Evolutionary conservation across 2,329 filamentous ascomycete species (phyloP).

Genomic region (Talaromyces piceae): DNA sequence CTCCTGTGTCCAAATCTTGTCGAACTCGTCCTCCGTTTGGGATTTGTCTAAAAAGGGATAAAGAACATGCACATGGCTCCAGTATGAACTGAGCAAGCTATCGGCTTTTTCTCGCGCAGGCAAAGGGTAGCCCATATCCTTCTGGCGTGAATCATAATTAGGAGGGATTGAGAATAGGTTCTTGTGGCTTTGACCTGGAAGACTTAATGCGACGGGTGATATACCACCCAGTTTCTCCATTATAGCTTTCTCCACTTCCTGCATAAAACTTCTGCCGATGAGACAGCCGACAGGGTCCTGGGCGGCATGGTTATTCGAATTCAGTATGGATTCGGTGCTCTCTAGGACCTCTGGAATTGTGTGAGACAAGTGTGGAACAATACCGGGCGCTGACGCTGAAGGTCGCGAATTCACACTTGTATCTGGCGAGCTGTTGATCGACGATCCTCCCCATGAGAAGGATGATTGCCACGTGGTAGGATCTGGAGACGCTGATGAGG

Average conservation of each 20-base stretch:
- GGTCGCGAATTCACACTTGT: not conserved
- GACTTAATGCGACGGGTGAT: not conserved
- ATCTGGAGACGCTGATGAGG: not conserved
- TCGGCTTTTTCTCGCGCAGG: not conserved
- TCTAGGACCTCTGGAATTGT: not conserved
- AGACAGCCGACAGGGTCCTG: not conserved
- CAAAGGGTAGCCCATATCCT: not conserved
- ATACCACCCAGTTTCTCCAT: not conserved
- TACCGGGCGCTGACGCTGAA: not conserved
- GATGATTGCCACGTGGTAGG: not conserved
- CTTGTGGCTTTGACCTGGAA: not conserved
- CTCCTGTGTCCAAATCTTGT: not conserved
- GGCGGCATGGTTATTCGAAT: not conserved
- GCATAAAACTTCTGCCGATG: not conserved
- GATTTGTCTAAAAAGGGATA: slow-evolving; percentile 3
- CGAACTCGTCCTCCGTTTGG: not conserved
- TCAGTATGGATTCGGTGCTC: not conserved
- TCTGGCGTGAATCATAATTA: not conserved
- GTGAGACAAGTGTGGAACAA: not conserved
- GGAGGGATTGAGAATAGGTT: not conserved
- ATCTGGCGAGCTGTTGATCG: not conserved
- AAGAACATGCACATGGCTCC: slow-evolving; percentile 2
- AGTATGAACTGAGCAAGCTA: not conserved
- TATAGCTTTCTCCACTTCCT: not conserved
- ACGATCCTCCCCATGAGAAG: not conserved